A percentile compares a stretch with the other conserved stretches of the same genome.
Conservation (phyloP, 306 rosid genomes). For the Cucumis hystrix region DNA sequence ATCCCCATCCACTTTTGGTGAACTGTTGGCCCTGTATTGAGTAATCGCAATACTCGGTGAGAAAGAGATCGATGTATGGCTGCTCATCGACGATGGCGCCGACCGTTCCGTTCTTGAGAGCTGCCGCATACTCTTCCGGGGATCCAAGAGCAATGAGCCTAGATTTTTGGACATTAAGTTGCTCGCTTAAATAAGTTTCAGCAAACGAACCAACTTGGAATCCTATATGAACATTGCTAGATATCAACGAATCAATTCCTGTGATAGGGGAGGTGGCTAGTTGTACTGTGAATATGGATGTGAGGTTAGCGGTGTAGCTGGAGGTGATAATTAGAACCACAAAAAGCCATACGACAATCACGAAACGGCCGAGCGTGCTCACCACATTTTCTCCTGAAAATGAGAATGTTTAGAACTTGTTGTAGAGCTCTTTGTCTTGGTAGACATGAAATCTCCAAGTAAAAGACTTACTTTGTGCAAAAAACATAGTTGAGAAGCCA, state of each 20-base stretch:
- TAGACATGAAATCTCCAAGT: neutral
- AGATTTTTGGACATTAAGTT: conserved; percentile 25
- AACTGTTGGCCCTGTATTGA: conserved; percentile 24
- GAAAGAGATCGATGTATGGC: conserved; percentile 38
- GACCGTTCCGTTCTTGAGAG: conserved; percentile 28
- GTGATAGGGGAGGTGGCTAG: conserved; percentile 34
- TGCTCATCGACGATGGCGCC: conserved; percentile 38
- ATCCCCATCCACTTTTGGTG: conserved; percentile 50
- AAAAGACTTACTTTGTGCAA: conserved; percentile 32
- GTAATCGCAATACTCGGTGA: conserved; percentile 27
- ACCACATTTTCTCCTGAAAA: conserved; percentile 36
- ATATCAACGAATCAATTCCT: conserved; percentile 32
- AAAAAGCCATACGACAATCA: conserved; percentile 39
- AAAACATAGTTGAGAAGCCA: conserved; percentile 36
- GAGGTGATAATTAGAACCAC: conserved; percentile 34
- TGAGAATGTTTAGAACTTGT: neutral
- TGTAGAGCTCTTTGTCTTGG: neutral
- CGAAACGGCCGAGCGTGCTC: conserved; percentile 26
- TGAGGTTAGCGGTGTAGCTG: conserved; percentile 44
- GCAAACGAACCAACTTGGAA: conserved; percentile 44
- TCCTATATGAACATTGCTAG: conserved; percentile 26
- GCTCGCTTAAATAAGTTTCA: conserved; percentile 23
- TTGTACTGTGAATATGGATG: conserved; percentile 39
- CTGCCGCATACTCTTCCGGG: conserved; percentile 30
- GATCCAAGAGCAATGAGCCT: conserved; percentile 48